Evolutionary conservation across 2,329 filamentous ascomycete genomes (phyloP).

Genomic region (Dactylellina sp.): DNA sequence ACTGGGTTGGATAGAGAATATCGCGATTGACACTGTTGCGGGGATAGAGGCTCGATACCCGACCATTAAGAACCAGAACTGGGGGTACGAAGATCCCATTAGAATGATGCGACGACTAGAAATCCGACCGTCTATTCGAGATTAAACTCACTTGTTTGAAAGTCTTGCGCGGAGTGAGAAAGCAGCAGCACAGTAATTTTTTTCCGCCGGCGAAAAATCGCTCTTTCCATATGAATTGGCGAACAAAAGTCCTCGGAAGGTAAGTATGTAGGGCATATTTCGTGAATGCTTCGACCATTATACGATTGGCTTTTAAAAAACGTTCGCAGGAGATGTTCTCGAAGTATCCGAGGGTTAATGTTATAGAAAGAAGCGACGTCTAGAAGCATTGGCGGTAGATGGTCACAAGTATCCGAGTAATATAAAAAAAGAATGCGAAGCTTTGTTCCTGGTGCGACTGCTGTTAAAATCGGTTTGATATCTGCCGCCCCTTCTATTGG

Average conservation of each 20-base stretch:
- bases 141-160: slow-evolving; percentile 27
- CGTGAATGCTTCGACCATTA: not conserved
- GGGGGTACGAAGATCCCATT: not conserved
- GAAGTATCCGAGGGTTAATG: slow-evolving; percentile 23
- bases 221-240: slow-evolving; percentile 21
- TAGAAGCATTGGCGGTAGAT: not conserved
- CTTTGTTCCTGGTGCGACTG: slow-evolving; percentile 13
- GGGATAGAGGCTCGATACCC: not conserved
- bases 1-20: slow-evolving; percentile 6
- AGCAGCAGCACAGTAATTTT: slow-evolving; percentile 1
- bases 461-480: not conserved
- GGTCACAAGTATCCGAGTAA: not conserved
- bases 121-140: too few species aligned
- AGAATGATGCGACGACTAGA: too few species aligned
- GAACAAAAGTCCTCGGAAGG: slow-evolving; percentile 38
- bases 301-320: too few species aligned
- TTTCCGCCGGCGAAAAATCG: slow-evolving; percentile 1
- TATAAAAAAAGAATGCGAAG: slow-evolving; percentile 19
- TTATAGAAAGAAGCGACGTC: slow-evolving; percentile 27
- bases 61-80: slow-evolving; percentile 26
- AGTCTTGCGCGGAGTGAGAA: slow-evolving; percentile 5
- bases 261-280: slow-evolving; percentile 21
- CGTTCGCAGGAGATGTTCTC: slow-evolving; percentile 8
- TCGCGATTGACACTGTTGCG: slow-evolving; percentile 23
- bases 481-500: not conserved